Evolutionary conservation across 208 protist species (phyloP), one percentile per base, ranked within the genome.

Genomic region (Leishmania tropica): DNA sequence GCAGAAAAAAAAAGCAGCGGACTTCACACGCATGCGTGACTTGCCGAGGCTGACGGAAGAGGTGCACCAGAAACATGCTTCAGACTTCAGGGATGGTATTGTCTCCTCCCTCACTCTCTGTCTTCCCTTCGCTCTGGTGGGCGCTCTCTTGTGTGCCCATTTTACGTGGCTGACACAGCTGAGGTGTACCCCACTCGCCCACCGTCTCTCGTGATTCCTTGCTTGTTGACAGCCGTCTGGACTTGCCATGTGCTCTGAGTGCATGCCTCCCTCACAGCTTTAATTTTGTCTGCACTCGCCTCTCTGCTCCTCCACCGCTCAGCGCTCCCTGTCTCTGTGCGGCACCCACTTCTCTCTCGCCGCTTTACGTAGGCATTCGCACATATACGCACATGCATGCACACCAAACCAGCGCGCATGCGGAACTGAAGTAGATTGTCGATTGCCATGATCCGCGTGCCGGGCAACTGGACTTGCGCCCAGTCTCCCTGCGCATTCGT

Each of bases 371-470:
- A 28, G 37, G 1, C 37, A 40, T 45, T 15, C 5, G 28, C 56
- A 31, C 56, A 62, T 42, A 71, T 13, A 48, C 40, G 31, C 37
- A 60, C 72, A 28, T 45, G 10, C 72, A 42, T 8, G 35, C 17
- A 62, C 51, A 76, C n/a, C 51, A 3, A n/a, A 40, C 3, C 13
- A 42, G n/a, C 17, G 7, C 35, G 17, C 6, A 42, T 62, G 45
- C 48, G 42, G 51, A 15, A 45, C 47, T 78, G 75, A 58, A 42
- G 17, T 19, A 31, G 47, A 28, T 11, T 64, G 75, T 19, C 15
- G 35, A 11, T 67, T 28, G 56, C 54, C 2, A 95, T 95, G 92
- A 81, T 95, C 75, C 85, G 84, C 40, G 81, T 93, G 31, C 92
- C 92, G 17, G 45, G 65, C 35, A 83, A 75, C 24, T 96, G 92